phyloP scores from a whole-genome alignment of 768 basidiomycete species.

The Pisolithus microcarpus region DNA sequence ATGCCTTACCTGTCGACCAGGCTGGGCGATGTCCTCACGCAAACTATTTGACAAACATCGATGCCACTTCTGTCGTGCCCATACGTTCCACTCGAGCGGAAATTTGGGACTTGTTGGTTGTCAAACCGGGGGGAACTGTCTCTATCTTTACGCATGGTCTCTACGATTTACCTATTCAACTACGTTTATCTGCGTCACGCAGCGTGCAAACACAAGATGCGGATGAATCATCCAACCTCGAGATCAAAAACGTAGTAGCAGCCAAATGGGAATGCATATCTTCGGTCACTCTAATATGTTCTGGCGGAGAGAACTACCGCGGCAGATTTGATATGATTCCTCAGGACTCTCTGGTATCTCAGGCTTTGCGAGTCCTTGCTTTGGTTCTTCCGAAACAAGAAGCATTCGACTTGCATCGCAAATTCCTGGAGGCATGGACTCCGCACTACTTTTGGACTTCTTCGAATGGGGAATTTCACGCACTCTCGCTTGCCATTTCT shows the following conservation, averaged over 20 bases:
- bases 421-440: slow-evolving; percentile 57
- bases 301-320: slow-evolving; percentile 41
- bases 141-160: slow-evolving; percentile 57
- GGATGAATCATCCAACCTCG: slow-evolving; percentile 2
- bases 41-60: slow-evolving; percentile 28
- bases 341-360: slow-evolving; percentile 46
- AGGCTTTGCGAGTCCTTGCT: slow-evolving; percentile 58
- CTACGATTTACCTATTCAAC: slow-evolving; percentile 33
- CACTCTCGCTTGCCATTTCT: slow-evolving; percentile 47
- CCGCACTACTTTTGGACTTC: slow-evolving; percentile 34
- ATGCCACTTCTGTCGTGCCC: slow-evolving; percentile 48
- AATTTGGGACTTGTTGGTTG: slow-evolving; percentile 62
- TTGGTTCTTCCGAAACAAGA: slow-evolving; percentile 49
- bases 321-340: slow-evolving; percentile 51
- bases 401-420: slow-evolving; percentile 48
- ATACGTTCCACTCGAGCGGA: slow-evolving; percentile 55
- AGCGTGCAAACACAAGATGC: not conserved
- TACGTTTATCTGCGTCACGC: slow-evolving; percentile 16
- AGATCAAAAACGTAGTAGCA: slow-evolving; percentile 31
- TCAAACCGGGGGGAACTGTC: slow-evolving; percentile 50
- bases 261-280: slow-evolving; percentile 46
- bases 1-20: slow-evolving; percentile 38
- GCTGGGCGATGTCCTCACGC: slow-evolving; percentile 36
- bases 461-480: slow-evolving; percentile 48
- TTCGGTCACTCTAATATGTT: slow-evolving; percentile 45